Evolutionary conservation across 2,329 filamentous ascomycete genomes (phyloP).

Genomic region (Xylaria sp.): DNA sequence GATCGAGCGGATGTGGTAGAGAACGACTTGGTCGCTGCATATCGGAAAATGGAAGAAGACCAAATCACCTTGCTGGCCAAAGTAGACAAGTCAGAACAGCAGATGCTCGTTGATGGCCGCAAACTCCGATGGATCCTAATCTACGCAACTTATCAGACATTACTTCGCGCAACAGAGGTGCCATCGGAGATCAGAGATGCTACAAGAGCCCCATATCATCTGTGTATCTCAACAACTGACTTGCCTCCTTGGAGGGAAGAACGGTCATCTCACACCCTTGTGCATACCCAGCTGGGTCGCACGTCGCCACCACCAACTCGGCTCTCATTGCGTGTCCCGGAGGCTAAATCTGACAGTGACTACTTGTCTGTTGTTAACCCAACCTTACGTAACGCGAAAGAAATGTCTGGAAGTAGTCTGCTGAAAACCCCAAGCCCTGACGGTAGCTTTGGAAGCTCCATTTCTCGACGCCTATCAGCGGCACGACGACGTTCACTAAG

Average conservation of each 20-base stretch:
- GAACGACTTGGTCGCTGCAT: slow-evolving; percentile 73
- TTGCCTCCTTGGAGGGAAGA: slow-evolving; percentile 61
- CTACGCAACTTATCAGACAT: slow-evolving; percentile 78
- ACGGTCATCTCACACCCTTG: slow-evolving; percentile 44
- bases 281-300: slow-evolving; percentile 48
- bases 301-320: slow-evolving; percentile 23
- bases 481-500: slow-evolving; percentile 52
- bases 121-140: slow-evolving; percentile 84
- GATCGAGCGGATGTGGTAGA: slow-evolving; percentile 51
- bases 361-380: slow-evolving; percentile 61
- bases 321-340: slow-evolving; percentile 42
- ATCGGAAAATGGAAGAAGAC: slow-evolving; percentile 75
- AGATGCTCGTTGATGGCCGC: slow-evolving; percentile 73
- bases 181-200: slow-evolving; percentile 71
- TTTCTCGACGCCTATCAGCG: slow-evolving; percentile 46
- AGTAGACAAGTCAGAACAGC: slow-evolving; percentile 65
- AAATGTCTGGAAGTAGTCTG: slow-evolving; percentile 21
- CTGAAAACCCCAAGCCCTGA: slow-evolving; percentile 34
- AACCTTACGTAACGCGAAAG: slow-evolving; percentile 23
- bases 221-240: slow-evolving; percentile 57
- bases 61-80: slow-evolving; percentile 61
- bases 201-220: slow-evolving; percentile 66
- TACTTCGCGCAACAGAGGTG: slow-evolving; percentile 70
- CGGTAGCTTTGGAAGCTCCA: slow-evolving; percentile 47
- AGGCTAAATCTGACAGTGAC: slow-evolving; percentile 67